Percentiles rank a stretch among this genome's conserved stretches.
Evolutionary conservation across 2,329 filamentous ascomycete genomes (phyloP).

Genomic region (Fusarium sp.): DNA sequence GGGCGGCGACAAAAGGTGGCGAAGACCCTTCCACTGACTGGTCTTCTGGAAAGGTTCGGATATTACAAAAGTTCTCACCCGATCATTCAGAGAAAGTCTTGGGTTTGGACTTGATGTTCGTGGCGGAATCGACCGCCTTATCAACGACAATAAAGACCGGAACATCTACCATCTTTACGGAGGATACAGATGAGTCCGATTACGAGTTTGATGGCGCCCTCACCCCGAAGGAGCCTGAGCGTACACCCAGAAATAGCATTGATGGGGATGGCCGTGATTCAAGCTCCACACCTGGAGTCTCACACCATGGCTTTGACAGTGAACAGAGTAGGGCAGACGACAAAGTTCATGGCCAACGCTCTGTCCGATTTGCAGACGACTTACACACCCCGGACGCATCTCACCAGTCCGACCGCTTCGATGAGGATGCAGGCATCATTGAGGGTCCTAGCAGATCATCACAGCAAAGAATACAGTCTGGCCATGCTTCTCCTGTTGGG

Average conservation of each 20-base stretch:
- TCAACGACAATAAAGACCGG: neutral
- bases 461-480: neutral
- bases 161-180: neutral
- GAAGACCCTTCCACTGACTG: neutral
- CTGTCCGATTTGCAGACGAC: neutral
- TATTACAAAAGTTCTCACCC: neutral
- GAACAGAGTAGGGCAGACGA: neutral
- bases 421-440: neutral
- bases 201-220: neutral
- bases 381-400: neutral
- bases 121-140: neutral
- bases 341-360: neutral
- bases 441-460: neutral
- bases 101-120: neutral
- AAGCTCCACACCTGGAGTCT: neutral
- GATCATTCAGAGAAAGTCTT: neutral
- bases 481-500: neutral
- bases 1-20: accelerated
- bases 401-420: neutral
- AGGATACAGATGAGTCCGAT: neutral
- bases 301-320: neutral
- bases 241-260: neutral
- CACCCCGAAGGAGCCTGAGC: neutral
- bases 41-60: neutral
- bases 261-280: neutral